Conservation (phyloP, 1,284 basidiomycete species). For the Pseudozyma pruni region DNA sequence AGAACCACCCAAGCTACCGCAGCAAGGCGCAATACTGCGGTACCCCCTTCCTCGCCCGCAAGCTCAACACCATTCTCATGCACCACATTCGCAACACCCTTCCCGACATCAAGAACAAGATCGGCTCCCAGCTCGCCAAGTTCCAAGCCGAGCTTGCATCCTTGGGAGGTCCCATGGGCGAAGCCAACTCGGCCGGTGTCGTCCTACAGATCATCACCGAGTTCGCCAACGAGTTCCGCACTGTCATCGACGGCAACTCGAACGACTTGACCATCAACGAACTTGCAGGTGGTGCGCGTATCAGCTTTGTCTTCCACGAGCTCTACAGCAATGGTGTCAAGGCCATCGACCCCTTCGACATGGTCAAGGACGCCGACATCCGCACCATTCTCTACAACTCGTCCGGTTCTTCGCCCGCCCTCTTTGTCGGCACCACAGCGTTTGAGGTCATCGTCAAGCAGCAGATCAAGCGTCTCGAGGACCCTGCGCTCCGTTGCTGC, state of each 20-base stretch:
- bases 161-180: slow-evolving; percentile 95
- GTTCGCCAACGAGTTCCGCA: slow-evolving; percentile 96
- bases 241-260: slow-evolving; percentile 98
- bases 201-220: slow-evolving; percentile 90
- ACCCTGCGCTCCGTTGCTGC: slow-evolving; percentile 92
- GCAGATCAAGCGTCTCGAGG: slow-evolving; percentile 95
- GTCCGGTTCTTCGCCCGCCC: slow-evolving; percentile 91
- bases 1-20: slow-evolving; percentile 88
- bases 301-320: slow-evolving; percentile 99
- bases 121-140: slow-evolving; percentile 98
- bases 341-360: slow-evolving; percentile 88
- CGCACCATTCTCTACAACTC: slow-evolving; percentile 98
- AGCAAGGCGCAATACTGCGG: slow-evolving; percentile 98
- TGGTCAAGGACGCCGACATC: slow-evolving; percentile 93
- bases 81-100: slow-evolving; percentile 98
- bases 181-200: slow-evolving; percentile 78
- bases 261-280: slow-evolving; percentile 98
- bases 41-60: slow-evolving; percentile 92
- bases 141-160: slow-evolving; percentile 97
- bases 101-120: slow-evolving; percentile 97
- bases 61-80: slow-evolving; percentile 93
- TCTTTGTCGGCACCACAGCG: slow-evolving; percentile 96
- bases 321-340: slow-evolving; percentile 92
- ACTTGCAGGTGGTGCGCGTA: slow-evolving; percentile 93
- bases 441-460: slow-evolving; percentile 98